A percentile compares a stretch with the other conserved stretches of the same genome.
These are phyloP conservation scores for Claviceps pusilla DNA, from an alignment of 2,329 filamentous ascomycete genomes.

Conservation along the genomic window DNA sequence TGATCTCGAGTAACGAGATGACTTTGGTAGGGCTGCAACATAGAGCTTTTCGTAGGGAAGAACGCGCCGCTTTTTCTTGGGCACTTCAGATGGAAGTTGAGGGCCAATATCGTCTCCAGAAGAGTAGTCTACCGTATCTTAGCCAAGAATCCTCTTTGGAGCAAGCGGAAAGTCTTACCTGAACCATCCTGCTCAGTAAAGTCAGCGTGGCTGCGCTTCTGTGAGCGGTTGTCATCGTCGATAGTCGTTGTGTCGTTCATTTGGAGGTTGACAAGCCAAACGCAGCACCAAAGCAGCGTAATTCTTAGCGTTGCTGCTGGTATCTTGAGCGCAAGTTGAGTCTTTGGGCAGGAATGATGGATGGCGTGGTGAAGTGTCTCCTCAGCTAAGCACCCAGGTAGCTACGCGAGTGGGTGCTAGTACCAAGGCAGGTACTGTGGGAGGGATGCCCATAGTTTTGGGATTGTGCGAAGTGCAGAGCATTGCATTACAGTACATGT, in stretches of 20 bases:
- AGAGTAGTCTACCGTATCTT: slow-evolving; percentile 40
- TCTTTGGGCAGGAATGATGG: neutral
- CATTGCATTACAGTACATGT: too few relatives aligned
- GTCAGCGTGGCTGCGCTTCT: slow-evolving; percentile 40
- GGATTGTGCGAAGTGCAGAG: too few relatives aligned
- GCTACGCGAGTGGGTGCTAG: too few relatives aligned
- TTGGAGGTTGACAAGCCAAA: neutral
- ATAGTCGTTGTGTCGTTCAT: slow-evolving; percentile 4
- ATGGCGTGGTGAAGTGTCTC: neutral
- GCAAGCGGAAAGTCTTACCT: slow-evolving; percentile 15
- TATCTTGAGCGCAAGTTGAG: neutral
- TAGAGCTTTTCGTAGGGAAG: slow-evolving; percentile 94
- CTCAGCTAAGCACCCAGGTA: neutral
- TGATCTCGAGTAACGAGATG: slow-evolving; percentile 77
- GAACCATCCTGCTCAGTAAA: slow-evolving; percentile 32
- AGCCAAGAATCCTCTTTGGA: neutral
- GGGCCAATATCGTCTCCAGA: slow-evolving; percentile 91
- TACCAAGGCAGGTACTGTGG: too few relatives aligned
- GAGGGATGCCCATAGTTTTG: neutral
- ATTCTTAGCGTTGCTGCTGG: neutral
- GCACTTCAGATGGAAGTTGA: slow-evolving; percentile 65
- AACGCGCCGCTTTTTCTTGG: slow-evolving; percentile 80
- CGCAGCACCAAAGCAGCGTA: neutral
- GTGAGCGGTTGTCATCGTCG: slow-evolving; percentile 20
- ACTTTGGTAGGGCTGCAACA: slow-evolving; percentile 71